Base-by-base conservation (phyloP, 129 eudicot species). In the Artemisia argyi region DNA sequence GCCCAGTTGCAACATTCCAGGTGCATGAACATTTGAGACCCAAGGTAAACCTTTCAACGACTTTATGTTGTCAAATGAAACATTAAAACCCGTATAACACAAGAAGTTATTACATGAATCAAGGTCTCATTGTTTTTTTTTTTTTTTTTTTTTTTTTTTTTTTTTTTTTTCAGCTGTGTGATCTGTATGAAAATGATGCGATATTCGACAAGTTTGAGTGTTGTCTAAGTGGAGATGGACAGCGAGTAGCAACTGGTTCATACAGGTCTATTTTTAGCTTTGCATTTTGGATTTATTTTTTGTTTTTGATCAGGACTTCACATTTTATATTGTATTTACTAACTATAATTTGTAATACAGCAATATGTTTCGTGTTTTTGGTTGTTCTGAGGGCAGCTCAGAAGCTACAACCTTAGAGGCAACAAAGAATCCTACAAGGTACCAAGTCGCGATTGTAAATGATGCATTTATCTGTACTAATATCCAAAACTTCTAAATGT, bases 381-480 rank as follows among this genome's bases (percentile, higher is more conserved):
- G 98, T 64, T 83, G 95, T 75, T 84, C 87, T 47, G 78, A 85
- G 65, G 98, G 92, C 16, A 93, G 97, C 77, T 85, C 92, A 24
- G 98, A 93, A 76, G 97, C 92, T 53, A 82, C 97, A 66, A 90
- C 96, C 48, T 78, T 93, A 70, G 98, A 93, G 83, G 98, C 98
- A 56, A 93, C 97, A 82, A 93, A 90, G 82, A 93, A 90, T 71
- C 98, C 98, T 52, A 89, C 87, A 81, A 89, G 98, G 98, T 93
- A 77, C 26, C 66, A 49, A 20, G 16, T 19, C 22, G n/a, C 11
- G 14, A 69, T 66, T 66, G 42, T 59, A 39, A 71, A 26, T 7
- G 14, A 20, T 64, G 10, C 68, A 9, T 61, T 35, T 39, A 52
- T 55, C 39, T 18, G 17, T 54, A 57, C 10, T 26, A 46, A 26